Conservation (phyloP, 2,329 filamentous ascomycete genomes). For the Exserohilum rostratum region DNA sequence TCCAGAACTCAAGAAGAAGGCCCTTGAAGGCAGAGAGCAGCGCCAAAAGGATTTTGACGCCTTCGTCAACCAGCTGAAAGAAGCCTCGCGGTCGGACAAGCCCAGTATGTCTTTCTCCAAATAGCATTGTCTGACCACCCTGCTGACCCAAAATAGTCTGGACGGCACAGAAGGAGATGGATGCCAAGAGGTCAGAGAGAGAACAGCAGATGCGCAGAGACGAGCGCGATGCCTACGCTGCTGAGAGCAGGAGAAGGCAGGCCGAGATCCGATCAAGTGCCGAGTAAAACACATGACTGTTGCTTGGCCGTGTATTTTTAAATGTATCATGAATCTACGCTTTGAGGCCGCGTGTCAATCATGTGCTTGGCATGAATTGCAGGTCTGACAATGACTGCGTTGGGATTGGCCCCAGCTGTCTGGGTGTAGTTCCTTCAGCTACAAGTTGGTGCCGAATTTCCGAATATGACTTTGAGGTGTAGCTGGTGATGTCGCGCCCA, state of each 20-base stretch:
- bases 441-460: background rate
- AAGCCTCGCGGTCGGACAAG: constrained; percentile 89
- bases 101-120: constrained; percentile 67
- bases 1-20: constrained; percentile 88
- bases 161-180: constrained; percentile 43
- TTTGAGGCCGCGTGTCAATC: constrained; percentile 2
- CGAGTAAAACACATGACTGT: constrained; percentile 22
- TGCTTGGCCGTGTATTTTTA: constrained; percentile 21
- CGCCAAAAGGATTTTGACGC: constrained; percentile 86
- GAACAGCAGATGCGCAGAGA: constrained; percentile 37
- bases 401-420: background rate
- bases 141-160: constrained; percentile 40
- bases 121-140: background rate
- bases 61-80: constrained; percentile 82
- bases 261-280: constrained; percentile 44
- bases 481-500: constrained; percentile 4
- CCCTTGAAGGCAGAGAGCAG: constrained; percentile 77
- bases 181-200: constrained; percentile 35
- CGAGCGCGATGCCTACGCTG: constrained; percentile 39
- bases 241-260: constrained; percentile 40
- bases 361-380: too few relatives aligned
- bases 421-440: background rate
- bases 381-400: background rate
- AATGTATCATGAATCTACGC: constrained; percentile 27
- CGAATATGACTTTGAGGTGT: background rate